These are phyloP conservation scores for Microstegium vimineum DNA, from an alignment of 176 grass and related monocot genomes.

Conservation along the genomic window DNA sequence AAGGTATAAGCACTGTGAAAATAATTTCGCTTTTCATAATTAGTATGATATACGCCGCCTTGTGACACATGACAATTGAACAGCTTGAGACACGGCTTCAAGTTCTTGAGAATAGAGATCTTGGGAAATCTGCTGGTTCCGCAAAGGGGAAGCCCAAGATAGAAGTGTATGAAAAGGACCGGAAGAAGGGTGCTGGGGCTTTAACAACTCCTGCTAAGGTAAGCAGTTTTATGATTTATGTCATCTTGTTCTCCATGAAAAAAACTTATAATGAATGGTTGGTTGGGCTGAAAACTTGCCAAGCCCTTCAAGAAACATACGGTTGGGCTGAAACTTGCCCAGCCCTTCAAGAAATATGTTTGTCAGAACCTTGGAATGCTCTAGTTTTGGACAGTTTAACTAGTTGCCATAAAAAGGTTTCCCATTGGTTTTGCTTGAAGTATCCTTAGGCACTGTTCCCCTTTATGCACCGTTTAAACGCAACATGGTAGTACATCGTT, in stretches of 20 bases:
- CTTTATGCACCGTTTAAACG: no score
- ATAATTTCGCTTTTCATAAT: background rate
- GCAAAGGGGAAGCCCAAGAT: conserved; percentile 86
- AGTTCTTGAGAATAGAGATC: conserved; percentile 77
- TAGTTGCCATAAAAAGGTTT: background rate
- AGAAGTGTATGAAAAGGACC: conserved; percentile 79
- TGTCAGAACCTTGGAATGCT: background rate
- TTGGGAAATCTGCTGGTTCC: conserved; percentile 72
- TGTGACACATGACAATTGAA: conserved; percentile 15
- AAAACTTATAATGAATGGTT: background rate
- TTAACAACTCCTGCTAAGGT: conserved; percentile 81
- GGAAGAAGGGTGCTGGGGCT: conserved; percentile 79
- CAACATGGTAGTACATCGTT: no score
- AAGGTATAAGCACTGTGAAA: conserved; percentile 42
- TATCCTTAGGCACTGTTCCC: background rate
- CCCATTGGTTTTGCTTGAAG: background rate
- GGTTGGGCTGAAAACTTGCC: background rate
- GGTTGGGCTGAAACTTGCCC: background rate
- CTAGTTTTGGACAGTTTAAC: background rate
- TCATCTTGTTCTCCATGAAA: background rate
- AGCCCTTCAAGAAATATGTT: background rate
- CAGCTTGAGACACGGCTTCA: conserved; percentile 75
- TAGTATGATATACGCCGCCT: background rate
- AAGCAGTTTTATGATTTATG: background rate
- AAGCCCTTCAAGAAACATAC: background rate